A percentile compares a stretch with the other conserved stretches of the same genome.
Conservation (phyloP, 2,329 filamentous ascomycete species). For the Hymenoscyphus linearis region DNA sequence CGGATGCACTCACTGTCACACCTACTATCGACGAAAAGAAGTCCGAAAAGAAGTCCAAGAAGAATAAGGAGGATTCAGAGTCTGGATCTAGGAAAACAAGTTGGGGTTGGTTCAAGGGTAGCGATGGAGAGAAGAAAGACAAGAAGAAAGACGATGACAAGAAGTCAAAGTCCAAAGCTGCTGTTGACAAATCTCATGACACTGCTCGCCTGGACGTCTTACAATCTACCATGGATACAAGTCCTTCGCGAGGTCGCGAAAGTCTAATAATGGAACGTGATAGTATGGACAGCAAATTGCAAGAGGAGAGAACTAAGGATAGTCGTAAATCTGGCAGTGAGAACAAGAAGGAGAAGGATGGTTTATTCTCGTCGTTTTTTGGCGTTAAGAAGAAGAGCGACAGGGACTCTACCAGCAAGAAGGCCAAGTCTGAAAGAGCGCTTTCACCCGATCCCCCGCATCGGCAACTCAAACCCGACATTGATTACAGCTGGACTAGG, state of each 20-base stretch:
- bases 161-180: conserved; percentile 58
- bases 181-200: conserved; percentile 60
- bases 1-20: conserved; percentile 74
- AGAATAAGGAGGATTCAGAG: conserved; percentile 59
- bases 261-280: conserved; percentile 81
- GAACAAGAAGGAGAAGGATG: conserved; percentile 86
- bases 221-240: conserved; percentile 77
- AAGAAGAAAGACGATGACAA: conserved; percentile 60
- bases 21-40: conserved; percentile 76
- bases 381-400: conserved; percentile 84
- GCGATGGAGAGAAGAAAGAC: conserved; percentile 69
- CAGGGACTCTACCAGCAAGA: conserved; percentile 68
- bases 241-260: conserved; percentile 62
- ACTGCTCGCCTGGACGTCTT: conserved; percentile 79
- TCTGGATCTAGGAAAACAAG: conserved; percentile 66
- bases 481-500: conserved; percentile 93
- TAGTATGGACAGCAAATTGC: conserved; percentile 62
- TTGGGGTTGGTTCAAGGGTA: conserved; percentile 77
- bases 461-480: conserved; percentile 71
- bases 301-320: conserved; percentile 80
- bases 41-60: conserved; percentile 68
- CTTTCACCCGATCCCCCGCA: conserved; percentile 77
- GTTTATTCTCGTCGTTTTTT: conserved; percentile 91
- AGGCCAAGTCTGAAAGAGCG: conserved; percentile 63
- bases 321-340: conserved; percentile 65